Base-by-base conservation (phyloP, 345 rosid species). In the Mallotus nudiflorus region DNA sequence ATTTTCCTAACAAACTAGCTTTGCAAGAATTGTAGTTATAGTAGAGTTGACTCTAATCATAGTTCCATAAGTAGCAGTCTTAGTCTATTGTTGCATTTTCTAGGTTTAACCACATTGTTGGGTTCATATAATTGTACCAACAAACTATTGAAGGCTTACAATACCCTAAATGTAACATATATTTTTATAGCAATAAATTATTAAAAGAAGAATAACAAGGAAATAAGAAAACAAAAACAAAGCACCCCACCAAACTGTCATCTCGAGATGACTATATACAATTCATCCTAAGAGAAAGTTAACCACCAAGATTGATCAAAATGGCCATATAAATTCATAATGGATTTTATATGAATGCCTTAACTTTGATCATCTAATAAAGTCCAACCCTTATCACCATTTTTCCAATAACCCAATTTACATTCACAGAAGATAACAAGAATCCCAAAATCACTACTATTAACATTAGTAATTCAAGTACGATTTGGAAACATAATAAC, bases 111-210 rank as follows among this genome's bases (percentile, higher is more conserved):
- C 98, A 93, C 27, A 80, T 8, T 20, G 91, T 93, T 57, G 97
- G 97, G 81, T 80, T 89, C 83, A 84, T 91, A 12, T 81, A 93
- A 53, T 52, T 85, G 85, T 87, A 93, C 10, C 98, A 97, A 69
- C 98, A 93, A 0, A 60, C 77, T 18, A 89, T 81, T 16, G 98
- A 97, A 4, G 98, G 98, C 82, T 93, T 91, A 59, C 98, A 93
- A 52, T 97, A 93, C 9, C 98, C 98, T 25, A 96, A 87, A 97
- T 93, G 85, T 39, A 29, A 22, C 3, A 66, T 8, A 7, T 3
- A 58, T 15, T 61, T 55, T 24, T 37, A 46, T 3, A 58, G 15
- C 11, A 27, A n/a, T n/a, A 51, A 15, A 42, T 49, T n/a, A 29
- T 13, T 5, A 28, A 62, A 39, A 5, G 9, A 19, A 42, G 33